phyloP scores from a whole-genome alignment of 2,329 filamentous ascomycete genomes.

The Aspergillus spinulosporus region DNA sequence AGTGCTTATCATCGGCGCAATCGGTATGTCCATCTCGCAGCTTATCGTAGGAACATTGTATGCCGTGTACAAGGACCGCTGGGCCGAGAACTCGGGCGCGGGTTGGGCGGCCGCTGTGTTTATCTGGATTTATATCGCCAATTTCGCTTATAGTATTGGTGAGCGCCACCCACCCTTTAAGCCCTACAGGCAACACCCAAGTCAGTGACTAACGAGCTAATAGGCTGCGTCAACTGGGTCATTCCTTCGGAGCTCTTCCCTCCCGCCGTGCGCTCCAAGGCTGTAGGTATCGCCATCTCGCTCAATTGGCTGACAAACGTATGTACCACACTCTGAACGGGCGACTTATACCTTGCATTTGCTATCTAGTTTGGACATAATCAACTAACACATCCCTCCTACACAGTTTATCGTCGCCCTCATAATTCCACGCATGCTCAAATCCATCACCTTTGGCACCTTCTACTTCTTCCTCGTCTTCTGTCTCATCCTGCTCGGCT shows the following conservation, averaged over 20 bases:
- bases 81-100: slow-evolving; percentile 44
- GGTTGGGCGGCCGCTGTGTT: slow-evolving; percentile 50
- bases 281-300: neutral
- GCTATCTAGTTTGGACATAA: too few relatives aligned
- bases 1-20: slow-evolving; percentile 49
- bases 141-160: slow-evolving; percentile 53
- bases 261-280: neutral
- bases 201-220: too few relatives aligned
- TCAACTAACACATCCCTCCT: too few relatives aligned
- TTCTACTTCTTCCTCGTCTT: slow-evolving; percentile 6
- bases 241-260: slow-evolving; percentile 4
- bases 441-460: neutral
- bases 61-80: neutral
- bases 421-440: neutral
- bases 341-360: too few relatives aligned
- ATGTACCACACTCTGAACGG: too few relatives aligned
- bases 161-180: too few relatives aligned
- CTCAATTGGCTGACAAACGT: slow-evolving; percentile 6
- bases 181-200: too few relatives aligned
- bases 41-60: slow-evolving; percentile 59
- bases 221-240: slow-evolving; percentile 1
- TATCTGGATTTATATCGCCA: slow-evolving; percentile 67
- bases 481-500: neutral
- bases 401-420: slow-evolving; percentile 4
- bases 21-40: slow-evolving; percentile 68